A percentile compares a stretch with the other conserved stretches of the same genome.
phyloP scores from a whole-genome alignment of 2,329 filamentous ascomycete species.

The Reticulascus tulasneorum region DNA sequence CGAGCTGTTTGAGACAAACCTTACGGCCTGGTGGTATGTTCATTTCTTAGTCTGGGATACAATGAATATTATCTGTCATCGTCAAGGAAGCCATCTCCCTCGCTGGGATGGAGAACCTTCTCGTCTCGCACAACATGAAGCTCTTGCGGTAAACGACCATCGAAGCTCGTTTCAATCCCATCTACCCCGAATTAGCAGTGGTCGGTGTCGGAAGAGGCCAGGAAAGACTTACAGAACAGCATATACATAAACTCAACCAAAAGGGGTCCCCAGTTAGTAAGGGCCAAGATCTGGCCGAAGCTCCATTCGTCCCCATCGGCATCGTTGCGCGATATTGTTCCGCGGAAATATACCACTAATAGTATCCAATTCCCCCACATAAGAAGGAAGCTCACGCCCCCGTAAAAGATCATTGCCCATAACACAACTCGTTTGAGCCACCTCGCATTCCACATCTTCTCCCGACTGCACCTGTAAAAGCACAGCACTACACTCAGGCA shows the following conservation, averaged over 20 bases:
- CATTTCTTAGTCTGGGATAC: no score
- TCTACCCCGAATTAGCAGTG: neutral
- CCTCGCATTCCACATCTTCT: constrained; percentile 8
- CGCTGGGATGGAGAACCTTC: constrained; percentile 1
- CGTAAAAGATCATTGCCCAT: constrained; percentile 2
- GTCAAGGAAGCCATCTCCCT: constrained; percentile 1
- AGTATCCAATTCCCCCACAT: constrained; percentile 9
- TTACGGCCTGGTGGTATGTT: no score
- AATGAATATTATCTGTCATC: no score
- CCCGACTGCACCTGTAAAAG: constrained; percentile 9
- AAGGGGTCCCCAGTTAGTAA: constrained; percentile 5
- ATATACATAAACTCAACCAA: constrained; percentile 2
- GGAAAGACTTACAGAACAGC: constrained; percentile 2
- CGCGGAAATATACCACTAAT: constrained; percentile 2
- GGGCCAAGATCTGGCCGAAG: constrained; percentile 5
- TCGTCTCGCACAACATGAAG: constrained; percentile 2
- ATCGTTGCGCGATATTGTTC: neutral
- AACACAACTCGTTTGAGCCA: constrained; percentile 4
- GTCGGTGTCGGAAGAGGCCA: no score
- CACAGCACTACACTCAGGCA: constrained; percentile 8
- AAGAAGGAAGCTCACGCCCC: constrained; percentile 5
- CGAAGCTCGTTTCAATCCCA: neutral
- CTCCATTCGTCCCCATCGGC: constrained; percentile 7
- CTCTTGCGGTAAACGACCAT: constrained; percentile 4
- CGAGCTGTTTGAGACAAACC: no score